A percentile compares a stretch with the other conserved stretches of the same genome.
Evolutionary conservation across 2,329 filamentous ascomycete genomes (phyloP).

Genomic region (Claviceps paspali): DNA sequence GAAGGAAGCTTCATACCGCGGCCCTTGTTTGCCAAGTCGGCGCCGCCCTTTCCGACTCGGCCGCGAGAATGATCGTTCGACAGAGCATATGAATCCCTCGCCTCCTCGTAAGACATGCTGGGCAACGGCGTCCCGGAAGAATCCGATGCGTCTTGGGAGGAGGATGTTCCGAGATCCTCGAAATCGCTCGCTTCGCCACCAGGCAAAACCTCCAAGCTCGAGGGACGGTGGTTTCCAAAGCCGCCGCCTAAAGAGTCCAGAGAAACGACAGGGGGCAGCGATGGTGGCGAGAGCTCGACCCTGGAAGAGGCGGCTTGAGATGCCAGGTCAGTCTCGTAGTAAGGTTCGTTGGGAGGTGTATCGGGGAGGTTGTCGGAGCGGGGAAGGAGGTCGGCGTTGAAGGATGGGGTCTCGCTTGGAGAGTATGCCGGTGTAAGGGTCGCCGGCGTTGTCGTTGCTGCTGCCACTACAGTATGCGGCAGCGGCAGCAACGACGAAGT

Average conservation of each 20-base stretch:
- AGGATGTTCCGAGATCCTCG: slow-evolving; percentile 9
- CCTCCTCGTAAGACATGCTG: slow-evolving; percentile 18
- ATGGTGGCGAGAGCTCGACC: slow-evolving; percentile 3
- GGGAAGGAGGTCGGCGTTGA: neutral
- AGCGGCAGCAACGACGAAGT: slow-evolving; percentile 30
- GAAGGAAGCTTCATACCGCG: slow-evolving; percentile 38
- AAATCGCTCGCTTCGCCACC: slow-evolving; percentile 6
- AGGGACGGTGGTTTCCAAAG: slow-evolving; percentile 1
- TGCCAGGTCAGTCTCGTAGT: neutral
- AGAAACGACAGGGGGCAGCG: slow-evolving; percentile 12
- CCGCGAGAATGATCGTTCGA: slow-evolving; percentile 17
- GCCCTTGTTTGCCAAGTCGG: slow-evolving; percentile 15
- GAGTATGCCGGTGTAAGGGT: slow-evolving; percentile 3
- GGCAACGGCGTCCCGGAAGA: slow-evolving; percentile 5
- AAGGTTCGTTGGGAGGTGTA: slow-evolving; percentile 5
- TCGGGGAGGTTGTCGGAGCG: neutral
- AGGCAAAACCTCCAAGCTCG: slow-evolving; percentile 4
- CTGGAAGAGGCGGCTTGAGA: neutral
- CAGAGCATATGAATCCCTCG: slow-evolving; percentile 13
- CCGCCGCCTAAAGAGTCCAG: slow-evolving; percentile 11
- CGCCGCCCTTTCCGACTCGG: slow-evolving; percentile 19
- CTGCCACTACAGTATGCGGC: slow-evolving; percentile 10
- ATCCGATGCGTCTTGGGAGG: slow-evolving; percentile 1
- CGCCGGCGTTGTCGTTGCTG: slow-evolving; percentile 7
- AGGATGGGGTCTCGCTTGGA: slow-evolving; percentile 1